Evolutionary conservation across 257 asterid species (phyloP), one percentile per base, ranked within the genome.

Genomic region (Fraxinus quadrangulata): DNA sequence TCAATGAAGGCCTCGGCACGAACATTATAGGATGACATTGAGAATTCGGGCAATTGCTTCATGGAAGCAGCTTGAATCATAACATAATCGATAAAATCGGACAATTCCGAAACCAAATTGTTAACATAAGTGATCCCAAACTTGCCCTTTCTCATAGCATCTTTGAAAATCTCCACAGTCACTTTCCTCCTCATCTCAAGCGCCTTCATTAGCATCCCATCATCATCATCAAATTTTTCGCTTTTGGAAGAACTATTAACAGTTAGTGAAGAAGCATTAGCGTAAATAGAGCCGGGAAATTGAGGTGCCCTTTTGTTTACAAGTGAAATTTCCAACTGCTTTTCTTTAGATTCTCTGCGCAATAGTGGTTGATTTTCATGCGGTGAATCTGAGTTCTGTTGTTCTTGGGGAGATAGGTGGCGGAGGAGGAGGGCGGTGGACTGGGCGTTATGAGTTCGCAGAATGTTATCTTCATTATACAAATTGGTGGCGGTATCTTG

Each of bases 151-250:
- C 70, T 85, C 98, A 95, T 89, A 4, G 92, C 92, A 84, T 88
- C 96, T 78, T 87, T 93, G 75, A 95, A 80, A 76, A 93, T 85
- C 83, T 86, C 91, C 5, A 83, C 85, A 1, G 97, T 90, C 61
- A 93, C 99, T 83, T 86, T 93, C 89, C 97, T 88, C 82, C 99
- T 85, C 42, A 93, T 85, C 86, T 90, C 91, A 63, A 95, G 94
- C 56, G 97, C 99, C 79, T 84, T 93, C 86, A 88, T 84, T 6
- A 93, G 88, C 97, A 93, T 86, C 70, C 81, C 92, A 23, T 80
- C 86, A 8, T 69, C 34, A 23, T 6, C 39, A 6, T 5, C 39
- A 36, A 36, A 36, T 19, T 71, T 79, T 30, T 54, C 84, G 37
- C 81, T 77, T 67, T 67, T 77, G 42, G 90, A 82, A 17, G 86